Conservation (phyloP, 2,329 filamentous ascomycete species). For the Domatiomyces globalis region DNA sequence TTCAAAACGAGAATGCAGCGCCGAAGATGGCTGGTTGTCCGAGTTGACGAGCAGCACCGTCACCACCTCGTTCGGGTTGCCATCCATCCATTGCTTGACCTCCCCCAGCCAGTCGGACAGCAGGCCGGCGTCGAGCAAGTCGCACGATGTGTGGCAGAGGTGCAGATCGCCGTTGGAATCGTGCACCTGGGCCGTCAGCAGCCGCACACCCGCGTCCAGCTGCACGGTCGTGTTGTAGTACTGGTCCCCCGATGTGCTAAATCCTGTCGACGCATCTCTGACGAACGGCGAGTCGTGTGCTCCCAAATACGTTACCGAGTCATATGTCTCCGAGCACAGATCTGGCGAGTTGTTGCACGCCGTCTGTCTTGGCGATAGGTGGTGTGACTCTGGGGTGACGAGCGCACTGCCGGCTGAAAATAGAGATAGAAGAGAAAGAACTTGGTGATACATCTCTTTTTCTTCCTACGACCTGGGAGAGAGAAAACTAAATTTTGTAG, state of each 20-base stretch:
- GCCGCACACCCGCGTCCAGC: conserved; percentile 54
- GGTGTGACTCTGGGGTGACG: neutral
- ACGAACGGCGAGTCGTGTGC: conserved; percentile 63
- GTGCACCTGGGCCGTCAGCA: conserved; percentile 62
- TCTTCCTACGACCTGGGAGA: too few relatives aligned
- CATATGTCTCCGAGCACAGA: conserved; percentile 58
- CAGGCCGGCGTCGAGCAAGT: conserved; percentile 53
- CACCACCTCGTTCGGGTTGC: conserved; percentile 59
- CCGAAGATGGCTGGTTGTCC: conserved; percentile 41
- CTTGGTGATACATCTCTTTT: neutral
- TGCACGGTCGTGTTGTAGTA: conserved; percentile 55
- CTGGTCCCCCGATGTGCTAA: conserved; percentile 57
- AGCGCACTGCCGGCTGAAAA: neutral
- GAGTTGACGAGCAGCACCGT: conserved; percentile 62
- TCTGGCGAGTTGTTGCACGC: conserved; percentile 71
- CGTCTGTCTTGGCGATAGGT: conserved; percentile 15
- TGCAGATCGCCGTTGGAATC: conserved; percentile 43
- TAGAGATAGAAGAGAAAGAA: neutral
- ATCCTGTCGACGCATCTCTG: conserved; percentile 46
- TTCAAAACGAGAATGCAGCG: conserved; percentile 43
- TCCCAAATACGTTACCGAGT: conserved; percentile 63
- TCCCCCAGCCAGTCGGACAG: conserved; percentile 49
- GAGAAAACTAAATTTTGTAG: too few relatives aligned
- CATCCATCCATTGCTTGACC: conserved; percentile 55
- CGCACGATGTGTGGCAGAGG: conserved; percentile 57